A percentile compares a stretch with the other conserved stretches of the same genome.
Evolutionary conservation across 495 filamentous ascomycete species (phyloP).

Genomic region (Umbilicaria muhlenbergii): DNA sequence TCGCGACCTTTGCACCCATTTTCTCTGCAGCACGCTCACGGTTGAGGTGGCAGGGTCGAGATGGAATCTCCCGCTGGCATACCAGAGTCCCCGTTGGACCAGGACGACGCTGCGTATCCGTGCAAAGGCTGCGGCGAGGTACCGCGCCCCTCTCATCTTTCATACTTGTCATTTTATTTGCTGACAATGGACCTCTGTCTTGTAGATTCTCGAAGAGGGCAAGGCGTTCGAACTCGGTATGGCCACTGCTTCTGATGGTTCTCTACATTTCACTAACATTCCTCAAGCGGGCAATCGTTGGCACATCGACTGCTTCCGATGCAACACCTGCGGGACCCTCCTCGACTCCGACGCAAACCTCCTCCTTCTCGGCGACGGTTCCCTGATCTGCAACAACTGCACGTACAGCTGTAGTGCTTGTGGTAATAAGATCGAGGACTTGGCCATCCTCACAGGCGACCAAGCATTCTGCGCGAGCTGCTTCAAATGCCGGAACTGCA

Average conservation of each 20-base stretch:
- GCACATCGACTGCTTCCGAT: slow-evolving; percentile 99
- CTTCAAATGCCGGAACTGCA: slow-evolving; percentile 96
- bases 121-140: slow-evolving; percentile 99
- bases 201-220: slow-evolving; percentile 87
- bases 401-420: slow-evolving; percentile 98
- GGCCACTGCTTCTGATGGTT: slow-evolving; percentile 13
- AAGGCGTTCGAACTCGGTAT: slow-evolving; percentile 96
- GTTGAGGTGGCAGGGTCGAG: neutral
- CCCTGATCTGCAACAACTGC: slow-evolving; percentile 97
- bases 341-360: slow-evolving; percentile 98
- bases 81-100: slow-evolving; percentile 70
- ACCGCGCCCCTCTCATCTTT: slow-evolving; percentile 10
- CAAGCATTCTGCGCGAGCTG: slow-evolving; percentile 98
- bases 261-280: slow-evolving; percentile 1
- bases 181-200: slow-evolving; percentile 6
- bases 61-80: slow-evolving; percentile 52
- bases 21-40: neutral
- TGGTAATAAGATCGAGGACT: slow-evolving; percentile 93
- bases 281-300: slow-evolving; percentile 82
- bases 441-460: slow-evolving; percentile 94
- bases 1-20: neutral
- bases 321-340: slow-evolving; percentile 86
- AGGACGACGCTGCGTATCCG: slow-evolving; percentile 73
- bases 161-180: slow-evolving; percentile 7
- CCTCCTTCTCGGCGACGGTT: slow-evolving; percentile 90